A percentile compares a stretch with the other conserved stretches of the same genome.
Conservation (phyloP, 345 rosid genomes). For the Hypericum androsaemum region DNA sequence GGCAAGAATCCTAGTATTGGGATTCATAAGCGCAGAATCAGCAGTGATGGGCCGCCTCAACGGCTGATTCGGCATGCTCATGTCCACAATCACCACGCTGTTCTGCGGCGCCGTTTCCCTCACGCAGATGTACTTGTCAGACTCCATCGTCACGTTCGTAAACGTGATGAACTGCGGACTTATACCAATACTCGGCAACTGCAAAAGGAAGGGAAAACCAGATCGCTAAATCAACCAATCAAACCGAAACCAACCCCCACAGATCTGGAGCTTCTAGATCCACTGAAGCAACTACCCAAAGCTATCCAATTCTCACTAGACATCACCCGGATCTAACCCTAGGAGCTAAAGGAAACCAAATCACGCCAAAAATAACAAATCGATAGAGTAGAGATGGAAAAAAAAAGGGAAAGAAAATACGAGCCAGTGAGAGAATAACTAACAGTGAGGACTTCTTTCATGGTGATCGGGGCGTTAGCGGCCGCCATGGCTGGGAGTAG, state of each 20-base stretch:
- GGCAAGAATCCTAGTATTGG: constrained; percentile 74
- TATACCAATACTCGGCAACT: constrained; percentile 75
- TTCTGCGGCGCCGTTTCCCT: constrained; percentile 82
- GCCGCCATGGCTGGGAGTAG: constrained; percentile 63
- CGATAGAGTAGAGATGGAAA: constrained; percentile 1
- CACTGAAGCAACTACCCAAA: too few species aligned
- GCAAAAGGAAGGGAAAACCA: constrained; percentile 10
- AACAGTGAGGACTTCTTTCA: constrained; percentile 87
- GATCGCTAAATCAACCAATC: background rate
- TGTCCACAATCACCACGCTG: constrained; percentile 69
- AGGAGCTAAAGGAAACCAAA: too few species aligned
- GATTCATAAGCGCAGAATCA: constrained; percentile 83
- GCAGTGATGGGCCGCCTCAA: constrained; percentile 78
- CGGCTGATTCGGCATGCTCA: constrained; percentile 83
- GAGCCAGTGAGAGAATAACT: constrained; percentile 2
- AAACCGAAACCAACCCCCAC: too few species aligned
- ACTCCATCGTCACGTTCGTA: constrained; percentile 78
- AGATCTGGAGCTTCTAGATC: too few species aligned
- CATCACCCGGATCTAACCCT: too few species aligned
- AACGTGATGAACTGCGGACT: constrained; percentile 68
- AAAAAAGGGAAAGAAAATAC: constrained; percentile 17
- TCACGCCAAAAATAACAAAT: too few species aligned
- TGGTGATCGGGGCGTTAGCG: constrained; percentile 81
- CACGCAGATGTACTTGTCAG: constrained; percentile 81
- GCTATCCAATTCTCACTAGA: too few species aligned